A percentile compares a stretch with the other conserved stretches of the same genome.
These are phyloP conservation scores for Tylopilus rubrobrunneus DNA, from an alignment of 768 basidiomycete genomes.

Conservation along the genomic window DNA sequence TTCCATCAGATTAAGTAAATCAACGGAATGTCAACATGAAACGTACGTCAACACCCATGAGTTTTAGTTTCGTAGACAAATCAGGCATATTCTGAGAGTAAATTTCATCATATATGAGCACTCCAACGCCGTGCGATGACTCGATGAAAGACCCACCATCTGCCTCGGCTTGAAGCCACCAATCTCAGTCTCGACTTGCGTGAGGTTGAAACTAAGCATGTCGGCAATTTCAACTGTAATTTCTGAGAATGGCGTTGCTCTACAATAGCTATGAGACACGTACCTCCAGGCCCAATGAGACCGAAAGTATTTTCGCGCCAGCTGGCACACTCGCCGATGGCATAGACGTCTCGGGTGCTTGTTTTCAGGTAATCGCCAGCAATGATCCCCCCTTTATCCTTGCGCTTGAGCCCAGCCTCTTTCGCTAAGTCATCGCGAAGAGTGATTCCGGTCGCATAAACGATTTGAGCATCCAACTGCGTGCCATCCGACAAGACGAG, in stretches of 20 bases:
- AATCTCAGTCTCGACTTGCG: conserved; percentile 43
- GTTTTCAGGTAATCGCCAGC: conserved; percentile 58
- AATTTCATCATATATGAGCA: neutral
- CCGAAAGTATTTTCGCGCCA: conserved; percentile 70
- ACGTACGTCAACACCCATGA: conserved; percentile 55
- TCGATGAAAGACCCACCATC: conserved; percentile 33
- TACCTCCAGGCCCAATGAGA: conserved; percentile 66
- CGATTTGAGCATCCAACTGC: conserved; percentile 46
- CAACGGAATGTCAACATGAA: neutral
- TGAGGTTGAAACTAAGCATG: conserved; percentile 69
- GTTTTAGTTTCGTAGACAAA: conserved; percentile 60
- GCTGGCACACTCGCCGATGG: conserved; percentile 73
- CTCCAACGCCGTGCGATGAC: neutral
- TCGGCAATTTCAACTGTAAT: conserved; percentile 64
- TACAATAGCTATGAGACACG: too few relatives aligned
- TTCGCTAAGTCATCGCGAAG: conserved; percentile 67
- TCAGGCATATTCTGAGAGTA: conserved; percentile 51
- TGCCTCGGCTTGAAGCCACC: conserved; percentile 40
- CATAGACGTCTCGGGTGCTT: conserved; percentile 56
- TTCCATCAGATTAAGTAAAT: neutral
- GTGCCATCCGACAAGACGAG: conserved; percentile 48
- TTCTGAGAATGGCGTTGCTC: neutral
- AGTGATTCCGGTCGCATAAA: conserved; percentile 68
- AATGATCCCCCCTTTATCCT: conserved; percentile 50
- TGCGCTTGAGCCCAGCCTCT: conserved; percentile 47